Evolutionary conservation across 2,329 filamentous ascomycete genomes (phyloP), one percentile per base, ranked within the genome.

Genomic region (Microcyclospora tardicrescens): DNA sequence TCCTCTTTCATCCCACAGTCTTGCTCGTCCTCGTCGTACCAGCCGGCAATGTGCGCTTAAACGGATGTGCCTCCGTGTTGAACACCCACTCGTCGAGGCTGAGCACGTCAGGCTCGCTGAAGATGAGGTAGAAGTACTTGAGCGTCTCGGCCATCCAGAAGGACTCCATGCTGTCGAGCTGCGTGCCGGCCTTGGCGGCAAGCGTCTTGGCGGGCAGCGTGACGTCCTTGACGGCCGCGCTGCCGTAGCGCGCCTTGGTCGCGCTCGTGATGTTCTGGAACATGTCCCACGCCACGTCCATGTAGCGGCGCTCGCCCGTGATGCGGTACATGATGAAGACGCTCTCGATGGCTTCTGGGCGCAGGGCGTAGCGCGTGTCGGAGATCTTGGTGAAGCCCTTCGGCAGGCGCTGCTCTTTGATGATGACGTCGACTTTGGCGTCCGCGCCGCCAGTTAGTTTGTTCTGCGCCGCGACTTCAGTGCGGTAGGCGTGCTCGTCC

Each of bases 91-190:
- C 71, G 56, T 85, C 80, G 52, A 84, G 57, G 51, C 68, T 79
- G 31, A 82, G 64, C 24, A 77, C 50, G n/a, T 71, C 67, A 0
- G 81, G 78, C 40, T 77, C 71, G 15, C 76, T 76, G 57, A 83
- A 94, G 36, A 93, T 68, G 40, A 94, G 60, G 58, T 85, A 94
- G 49, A 91, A 93, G 43, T 68, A 69, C 47, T 69, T 69, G 35
- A 69, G 49, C 37, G 66, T 69, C 50, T 67, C 65, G 1, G 63
- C 65, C 59, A 66, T 57, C 65, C 65, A 69, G 49, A 67, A 68
- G 40, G 60, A 65, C 58, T 69, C 67, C 63, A 67, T 67, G 14
- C 57, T 60, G 47, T 69, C 66, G 36, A 53, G 50, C 41, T 55
- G 49, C 16, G 51, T 46, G 13, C 51, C 47, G 11, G 58, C 58